phyloP scores from a whole-genome alignment of 2,329 filamentous ascomycete genomes.

The Xylaria digitata region DNA sequence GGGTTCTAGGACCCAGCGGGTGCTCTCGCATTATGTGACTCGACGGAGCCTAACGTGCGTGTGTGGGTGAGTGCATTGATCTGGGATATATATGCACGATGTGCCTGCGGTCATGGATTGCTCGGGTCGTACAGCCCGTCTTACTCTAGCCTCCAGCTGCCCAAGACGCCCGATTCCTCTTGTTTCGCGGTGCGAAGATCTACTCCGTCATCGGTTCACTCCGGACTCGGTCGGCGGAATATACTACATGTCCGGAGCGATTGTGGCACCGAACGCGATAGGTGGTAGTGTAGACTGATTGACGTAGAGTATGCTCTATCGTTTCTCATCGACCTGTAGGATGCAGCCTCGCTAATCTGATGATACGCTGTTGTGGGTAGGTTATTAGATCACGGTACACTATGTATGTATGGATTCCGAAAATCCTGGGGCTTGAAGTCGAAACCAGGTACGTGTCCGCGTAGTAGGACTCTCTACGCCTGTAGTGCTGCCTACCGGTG shows the following conservation, averaged over 20 bases:
- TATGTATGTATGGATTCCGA: background rate
- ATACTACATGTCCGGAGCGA: background rate
- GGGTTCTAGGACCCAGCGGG: background rate
- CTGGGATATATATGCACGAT: background rate
- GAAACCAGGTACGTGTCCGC: background rate
- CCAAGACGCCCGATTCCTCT: background rate
- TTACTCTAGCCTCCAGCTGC: conserved; percentile 16
- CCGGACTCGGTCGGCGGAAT: background rate
- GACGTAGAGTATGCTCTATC: background rate
- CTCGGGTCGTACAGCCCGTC: conserved; percentile 26
- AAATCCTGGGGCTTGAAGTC: too few relatives aligned
- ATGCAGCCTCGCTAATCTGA: background rate
- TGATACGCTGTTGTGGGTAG: background rate
- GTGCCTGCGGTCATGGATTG: conserved; percentile 2
- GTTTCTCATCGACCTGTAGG: background rate
- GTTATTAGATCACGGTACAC: background rate
- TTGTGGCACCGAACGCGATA: background rate
- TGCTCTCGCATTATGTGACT: background rate
- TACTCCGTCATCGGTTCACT: background rate
- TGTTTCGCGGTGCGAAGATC: background rate
- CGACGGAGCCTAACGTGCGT: background rate
- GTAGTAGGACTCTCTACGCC: background rate
- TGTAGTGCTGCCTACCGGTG: background rate
- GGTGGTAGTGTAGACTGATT: too few relatives aligned
- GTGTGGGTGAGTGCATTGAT: background rate